Evolutionary conservation across 2,329 filamentous ascomycete genomes (phyloP).

Genomic region (Penicillium decumbens): DNA sequence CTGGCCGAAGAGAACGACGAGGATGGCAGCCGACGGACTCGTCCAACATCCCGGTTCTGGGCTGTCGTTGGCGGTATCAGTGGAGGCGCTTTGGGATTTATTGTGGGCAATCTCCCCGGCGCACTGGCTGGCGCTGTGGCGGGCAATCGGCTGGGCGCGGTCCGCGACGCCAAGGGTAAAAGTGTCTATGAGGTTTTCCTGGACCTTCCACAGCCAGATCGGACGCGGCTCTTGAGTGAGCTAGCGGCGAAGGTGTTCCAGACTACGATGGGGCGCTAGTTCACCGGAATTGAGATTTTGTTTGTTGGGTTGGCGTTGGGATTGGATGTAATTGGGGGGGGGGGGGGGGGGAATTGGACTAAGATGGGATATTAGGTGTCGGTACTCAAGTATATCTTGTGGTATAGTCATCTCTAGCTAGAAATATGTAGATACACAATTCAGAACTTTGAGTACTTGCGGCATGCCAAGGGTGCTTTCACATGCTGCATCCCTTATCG

Average conservation of each 20-base stretch:
- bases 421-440: not conserved
- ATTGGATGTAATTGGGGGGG: not conserved
- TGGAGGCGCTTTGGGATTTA: constrained; percentile 88
- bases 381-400: not conserved
- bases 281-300: not conserved
- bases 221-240: constrained; percentile 74
- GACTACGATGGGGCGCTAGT: constrained; percentile 33
- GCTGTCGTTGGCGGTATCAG: constrained; percentile 76
- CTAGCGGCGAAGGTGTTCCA: constrained; percentile 78
- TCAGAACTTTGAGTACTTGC: not conserved
- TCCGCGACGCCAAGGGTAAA: constrained; percentile 87
- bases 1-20: constrained; percentile 67
- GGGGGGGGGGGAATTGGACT: not conserved
- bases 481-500: constrained; percentile 21
- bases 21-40: constrained; percentile 35
- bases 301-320: constrained; percentile 6
- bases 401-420: not conserved
- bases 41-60: constrained; percentile 75
- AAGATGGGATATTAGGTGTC: not conserved
- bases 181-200: constrained; percentile 88
- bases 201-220: constrained; percentile 78
- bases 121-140: constrained; percentile 85
- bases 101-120: constrained; percentile 86
- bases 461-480: not conserved
- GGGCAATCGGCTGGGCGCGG: constrained; percentile 83